phyloP scores from a whole-genome alignment of 2,329 filamentous ascomycete species.

The Shiraia bambusicola region DNA sequence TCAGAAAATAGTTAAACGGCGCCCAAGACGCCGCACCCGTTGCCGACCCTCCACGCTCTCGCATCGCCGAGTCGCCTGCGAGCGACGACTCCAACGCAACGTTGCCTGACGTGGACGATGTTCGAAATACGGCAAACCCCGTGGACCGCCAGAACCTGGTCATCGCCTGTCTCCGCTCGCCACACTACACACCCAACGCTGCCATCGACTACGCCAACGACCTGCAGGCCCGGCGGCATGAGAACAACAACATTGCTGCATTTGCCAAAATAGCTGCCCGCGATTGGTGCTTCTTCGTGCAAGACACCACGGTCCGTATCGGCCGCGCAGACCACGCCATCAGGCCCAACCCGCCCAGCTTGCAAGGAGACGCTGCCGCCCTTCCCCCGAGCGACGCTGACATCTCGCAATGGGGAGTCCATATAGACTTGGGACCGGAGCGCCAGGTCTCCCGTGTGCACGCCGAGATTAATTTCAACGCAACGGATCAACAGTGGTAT shows the following conservation, averaged over 20 bases:
- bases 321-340: constrained; percentile 55
- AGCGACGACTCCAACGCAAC: constrained; percentile 47
- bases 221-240: constrained; percentile 47
- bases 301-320: constrained; percentile 72
- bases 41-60: constrained; percentile 30
- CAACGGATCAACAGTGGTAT: constrained; percentile 65
- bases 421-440: constrained; percentile 74
- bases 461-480: constrained; percentile 52
- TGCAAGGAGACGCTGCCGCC: constrained; percentile 27
- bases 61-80: constrained; percentile 42
- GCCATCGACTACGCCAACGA: constrained; percentile 58
- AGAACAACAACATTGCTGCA: constrained; percentile 54
- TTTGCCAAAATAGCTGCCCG: constrained; percentile 81
- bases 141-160: constrained; percentile 42
- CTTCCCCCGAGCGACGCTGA: constrained; percentile 25
- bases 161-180: constrained; percentile 46
- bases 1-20: constrained; percentile 38
- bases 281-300: constrained; percentile 84
- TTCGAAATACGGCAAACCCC: constrained; percentile 32
- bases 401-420: constrained; percentile 54
- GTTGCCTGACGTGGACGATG: constrained; percentile 37
- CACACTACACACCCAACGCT: constrained; percentile 57
- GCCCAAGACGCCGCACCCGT: constrained; percentile 25
- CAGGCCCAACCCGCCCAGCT: constrained; percentile 34
- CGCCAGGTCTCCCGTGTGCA: constrained; percentile 54